These are phyloP conservation scores for Kwoniella mangroviensis DNA, from an alignment of 768 basidiomycete species.

Conservation along the genomic window DNA sequence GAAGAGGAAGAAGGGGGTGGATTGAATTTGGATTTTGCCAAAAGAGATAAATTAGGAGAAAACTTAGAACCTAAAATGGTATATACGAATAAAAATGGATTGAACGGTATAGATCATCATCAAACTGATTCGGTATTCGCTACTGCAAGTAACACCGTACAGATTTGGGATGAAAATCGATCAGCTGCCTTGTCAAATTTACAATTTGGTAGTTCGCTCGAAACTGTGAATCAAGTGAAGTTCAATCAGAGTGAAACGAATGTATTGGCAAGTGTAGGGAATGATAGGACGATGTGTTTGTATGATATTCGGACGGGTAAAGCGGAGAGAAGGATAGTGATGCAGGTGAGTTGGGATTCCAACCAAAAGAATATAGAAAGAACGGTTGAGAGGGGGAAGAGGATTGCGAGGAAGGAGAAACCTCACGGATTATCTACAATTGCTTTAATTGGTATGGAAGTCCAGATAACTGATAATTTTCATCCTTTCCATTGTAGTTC, in stretches of 20 bases:
- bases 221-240: slow-evolving; percentile 82
- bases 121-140: slow-evolving; percentile 86
- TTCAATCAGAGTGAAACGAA: slow-evolving; percentile 95
- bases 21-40: slow-evolving; percentile 46
- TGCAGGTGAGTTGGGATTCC: slow-evolving; percentile 68
- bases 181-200: slow-evolving; percentile 84
- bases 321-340: slow-evolving; percentile 85
- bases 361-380: no score
- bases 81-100: slow-evolving; percentile 82
- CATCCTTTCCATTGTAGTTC: slow-evolving; percentile 62
- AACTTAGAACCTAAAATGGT: slow-evolving; percentile 68
- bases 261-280: slow-evolving; percentile 91
- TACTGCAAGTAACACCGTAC: slow-evolving; percentile 88
- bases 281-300: slow-evolving; percentile 91
- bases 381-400: no score
- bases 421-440: neutral
- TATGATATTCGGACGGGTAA: slow-evolving; percentile 97
- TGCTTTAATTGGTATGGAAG: neutral
- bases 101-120: slow-evolving; percentile 96
- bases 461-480: no score
- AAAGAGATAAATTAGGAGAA: slow-evolving; percentile 44
- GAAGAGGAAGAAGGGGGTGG: slow-evolving; percentile 57
- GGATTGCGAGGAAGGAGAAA: no score
- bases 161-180: slow-evolving; percentile 98
- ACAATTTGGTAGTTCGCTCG: slow-evolving; percentile 81